phyloP scores from a whole-genome alignment of 2,329 filamentous ascomycete species.

The Cephalotrichum gorgonifer region DNA sequence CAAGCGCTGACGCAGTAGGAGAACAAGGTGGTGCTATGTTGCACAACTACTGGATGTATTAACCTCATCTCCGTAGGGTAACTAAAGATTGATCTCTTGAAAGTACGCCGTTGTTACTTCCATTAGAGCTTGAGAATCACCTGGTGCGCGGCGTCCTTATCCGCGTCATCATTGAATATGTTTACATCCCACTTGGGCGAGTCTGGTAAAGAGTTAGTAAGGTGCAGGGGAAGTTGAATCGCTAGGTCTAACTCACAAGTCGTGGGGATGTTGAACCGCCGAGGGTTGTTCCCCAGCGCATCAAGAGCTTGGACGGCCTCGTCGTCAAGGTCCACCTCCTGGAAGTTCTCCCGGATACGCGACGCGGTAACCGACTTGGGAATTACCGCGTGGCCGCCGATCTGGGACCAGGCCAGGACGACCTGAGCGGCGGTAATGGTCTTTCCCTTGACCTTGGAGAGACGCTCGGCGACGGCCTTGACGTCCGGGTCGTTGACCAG shows the following conservation, averaged over 20 bases:
- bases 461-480: slow-evolving; percentile 40
- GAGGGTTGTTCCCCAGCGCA: slow-evolving; percentile 43
- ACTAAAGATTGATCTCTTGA: too few relatives aligned
- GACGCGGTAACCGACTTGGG: slow-evolving; percentile 62
- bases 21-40: too few relatives aligned
- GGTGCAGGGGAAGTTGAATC: background rate
- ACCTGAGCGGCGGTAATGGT: background rate
- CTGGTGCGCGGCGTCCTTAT: slow-evolving; percentile 28
- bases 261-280: slow-evolving; percentile 33
- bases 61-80: too few relatives aligned
- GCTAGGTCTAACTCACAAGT: slow-evolving; percentile 22
- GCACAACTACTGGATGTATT: too few relatives aligned
- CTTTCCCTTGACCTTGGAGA: background rate
- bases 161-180: slow-evolving; percentile 42
- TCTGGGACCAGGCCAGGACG: slow-evolving; percentile 45
- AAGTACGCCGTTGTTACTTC: too few relatives aligned
- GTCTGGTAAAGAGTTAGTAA: slow-evolving; percentile 20
- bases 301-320: slow-evolving; percentile 51
- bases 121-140: background rate
- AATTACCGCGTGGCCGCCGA: slow-evolving; percentile 58
- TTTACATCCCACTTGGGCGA: slow-evolving; percentile 45
- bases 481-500: slow-evolving; percentile 48
- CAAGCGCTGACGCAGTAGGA: too few relatives aligned
- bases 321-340: slow-evolving; percentile 51
- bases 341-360: slow-evolving; percentile 61